phyloP scores from a whole-genome alignment of 1,284 basidiomycete genomes.

The Amylostereum chailletii region DNA sequence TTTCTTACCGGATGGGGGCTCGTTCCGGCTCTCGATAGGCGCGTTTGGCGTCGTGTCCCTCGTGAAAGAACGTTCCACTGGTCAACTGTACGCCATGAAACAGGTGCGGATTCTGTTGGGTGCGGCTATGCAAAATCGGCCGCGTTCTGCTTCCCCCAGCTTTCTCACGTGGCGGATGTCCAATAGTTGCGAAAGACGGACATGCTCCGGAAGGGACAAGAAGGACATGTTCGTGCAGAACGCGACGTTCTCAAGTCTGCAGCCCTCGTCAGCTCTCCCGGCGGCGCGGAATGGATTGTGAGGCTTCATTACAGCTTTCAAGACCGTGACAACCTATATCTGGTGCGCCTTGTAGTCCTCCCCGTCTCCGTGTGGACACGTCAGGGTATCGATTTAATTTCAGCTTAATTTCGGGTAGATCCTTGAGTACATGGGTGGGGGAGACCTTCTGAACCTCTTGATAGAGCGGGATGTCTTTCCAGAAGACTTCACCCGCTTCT shows the following conservation, averaged over 20 bases:
- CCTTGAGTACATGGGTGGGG: constrained; percentile 92
- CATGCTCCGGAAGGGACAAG: constrained; percentile 97
- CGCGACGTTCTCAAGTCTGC: constrained; percentile 83
- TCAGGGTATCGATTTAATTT: constrained; percentile 33
- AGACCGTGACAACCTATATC: constrained; percentile 87
- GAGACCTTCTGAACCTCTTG: constrained; percentile 90
- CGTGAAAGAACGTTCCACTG: constrained; percentile 74
- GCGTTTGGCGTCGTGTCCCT: constrained; percentile 96
- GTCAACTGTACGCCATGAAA: constrained; percentile 92
- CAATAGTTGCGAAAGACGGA: constrained; percentile 84
- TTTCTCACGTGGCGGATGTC: constrained; percentile 16
- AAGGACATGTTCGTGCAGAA: constrained; percentile 90
- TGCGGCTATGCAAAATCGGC: constrained; percentile 7
- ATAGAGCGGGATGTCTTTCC: constrained; percentile 92
- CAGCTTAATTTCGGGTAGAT: constrained; percentile 48
- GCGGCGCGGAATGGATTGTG: constrained; percentile 87
- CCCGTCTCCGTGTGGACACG: constrained; percentile 8
- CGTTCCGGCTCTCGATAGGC: constrained; percentile 33
- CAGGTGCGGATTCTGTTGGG: constrained; percentile 48
- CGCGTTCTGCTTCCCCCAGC: neutral
- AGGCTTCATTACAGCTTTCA: constrained; percentile 88
- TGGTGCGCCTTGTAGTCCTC: constrained; percentile 46
- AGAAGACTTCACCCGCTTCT: constrained; percentile 91
- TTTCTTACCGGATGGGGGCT: constrained; percentile 2
- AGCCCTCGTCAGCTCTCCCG: constrained; percentile 59